phyloP scores from a whole-genome alignment of 345 rosid genomes.

The Eucalyptus pauciflora region DNA sequence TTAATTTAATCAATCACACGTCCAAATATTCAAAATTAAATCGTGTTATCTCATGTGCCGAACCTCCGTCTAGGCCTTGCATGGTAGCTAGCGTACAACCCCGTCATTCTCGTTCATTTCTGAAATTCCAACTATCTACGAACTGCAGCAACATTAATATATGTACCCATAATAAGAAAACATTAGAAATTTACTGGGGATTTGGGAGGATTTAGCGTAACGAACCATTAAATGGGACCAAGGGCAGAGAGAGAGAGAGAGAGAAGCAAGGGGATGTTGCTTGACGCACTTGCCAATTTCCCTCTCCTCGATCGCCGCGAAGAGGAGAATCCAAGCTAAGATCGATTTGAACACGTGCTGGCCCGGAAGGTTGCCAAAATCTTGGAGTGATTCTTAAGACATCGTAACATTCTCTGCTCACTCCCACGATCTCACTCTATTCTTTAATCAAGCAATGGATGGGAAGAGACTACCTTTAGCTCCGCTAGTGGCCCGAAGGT shows the following conservation, averaged over 20 bases:
- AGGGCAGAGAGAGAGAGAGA: constrained; percentile 11
- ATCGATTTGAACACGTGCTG: constrained; percentile 8
- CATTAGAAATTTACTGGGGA: constrained; percentile 27
- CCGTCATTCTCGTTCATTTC: not conserved
- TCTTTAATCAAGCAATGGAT: not conserved
- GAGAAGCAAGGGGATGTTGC: constrained; percentile 32
- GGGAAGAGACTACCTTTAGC: not conserved
- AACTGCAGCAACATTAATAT: not conserved
- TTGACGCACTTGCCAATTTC: constrained; percentile 46
- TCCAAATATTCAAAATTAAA: not conserved
- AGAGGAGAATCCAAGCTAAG: not conserved
- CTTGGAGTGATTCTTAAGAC: constrained; percentile 51
- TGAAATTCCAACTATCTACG: not conserved
- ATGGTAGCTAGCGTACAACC: not conserved
- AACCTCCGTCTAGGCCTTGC: not conserved
- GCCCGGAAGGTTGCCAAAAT: not conserved
- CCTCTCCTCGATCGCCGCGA: not conserved
- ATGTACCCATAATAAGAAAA: not conserved
- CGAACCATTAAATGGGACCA: constrained; percentile 46
- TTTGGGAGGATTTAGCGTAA: constrained; percentile 94
- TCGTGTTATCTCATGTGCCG: not conserved
- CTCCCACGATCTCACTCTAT: not conserved
- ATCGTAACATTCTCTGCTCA: not conserved
- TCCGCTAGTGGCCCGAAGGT: not conserved
- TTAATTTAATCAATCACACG: not conserved